These are phyloP conservation scores for Hydnum rufescens DNA, from an alignment of 768 basidiomycete species.

Conservation along the genomic window DNA sequence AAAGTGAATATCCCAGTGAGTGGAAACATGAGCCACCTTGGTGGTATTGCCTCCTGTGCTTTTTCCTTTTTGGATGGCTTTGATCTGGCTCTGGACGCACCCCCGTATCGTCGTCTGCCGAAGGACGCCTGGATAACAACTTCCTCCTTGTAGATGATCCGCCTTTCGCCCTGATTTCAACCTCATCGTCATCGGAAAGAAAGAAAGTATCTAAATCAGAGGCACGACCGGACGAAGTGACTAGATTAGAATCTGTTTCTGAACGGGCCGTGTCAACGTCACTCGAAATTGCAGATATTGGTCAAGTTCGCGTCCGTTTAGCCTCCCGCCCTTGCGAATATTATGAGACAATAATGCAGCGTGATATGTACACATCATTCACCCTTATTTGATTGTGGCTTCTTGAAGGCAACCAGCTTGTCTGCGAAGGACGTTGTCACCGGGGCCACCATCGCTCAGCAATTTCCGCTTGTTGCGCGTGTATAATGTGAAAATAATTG, in stretches of 20 bases:
- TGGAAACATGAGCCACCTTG: too few species aligned
- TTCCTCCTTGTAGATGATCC: not conserved
- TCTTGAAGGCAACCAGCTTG: conserved; percentile 9
- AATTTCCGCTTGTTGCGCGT: not conserved
- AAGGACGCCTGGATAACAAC: not conserved
- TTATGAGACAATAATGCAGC: conserved; percentile 20
- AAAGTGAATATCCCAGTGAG: too few species aligned
- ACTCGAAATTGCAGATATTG: too few species aligned
- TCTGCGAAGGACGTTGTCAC: conserved; percentile 3
- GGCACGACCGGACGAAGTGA: not conserved
- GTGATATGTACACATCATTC: not conserved
- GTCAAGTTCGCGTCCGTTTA: not conserved
- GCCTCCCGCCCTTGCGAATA: conserved; percentile 2
- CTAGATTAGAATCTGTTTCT: not conserved
- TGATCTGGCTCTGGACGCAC: not conserved
- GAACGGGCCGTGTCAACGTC: conserved; percentile 1
- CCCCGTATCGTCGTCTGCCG: conserved; percentile 27
- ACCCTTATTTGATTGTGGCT: too few species aligned
- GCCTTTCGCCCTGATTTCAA: too few species aligned
- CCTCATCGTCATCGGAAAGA: conserved; percentile 2
- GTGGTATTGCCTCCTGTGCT: too few species aligned
- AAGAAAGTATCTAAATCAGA: too few species aligned
- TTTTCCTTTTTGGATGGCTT: not conserved
- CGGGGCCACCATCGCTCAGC: not conserved
- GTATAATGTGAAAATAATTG: too few species aligned